A percentile compares a stretch with the other conserved stretches of the same genome.
These are phyloP conservation scores for Tetrapisispora iriomotensis DNA, from an alignment of 805 yeast genomes.

Conservation along the genomic window DNA sequence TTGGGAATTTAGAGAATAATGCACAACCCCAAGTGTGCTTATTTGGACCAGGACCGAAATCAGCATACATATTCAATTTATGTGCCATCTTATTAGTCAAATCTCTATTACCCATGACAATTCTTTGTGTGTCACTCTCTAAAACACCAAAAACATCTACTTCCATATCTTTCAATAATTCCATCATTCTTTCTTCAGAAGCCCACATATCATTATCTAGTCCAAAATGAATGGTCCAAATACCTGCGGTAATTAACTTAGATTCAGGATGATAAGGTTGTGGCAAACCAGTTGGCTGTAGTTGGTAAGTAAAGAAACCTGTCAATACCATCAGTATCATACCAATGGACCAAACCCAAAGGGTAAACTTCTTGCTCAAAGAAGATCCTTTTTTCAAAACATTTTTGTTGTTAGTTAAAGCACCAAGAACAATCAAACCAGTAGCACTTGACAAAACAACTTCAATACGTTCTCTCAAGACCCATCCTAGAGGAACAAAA, in stretches of 20 bases:
- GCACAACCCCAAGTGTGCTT: slow-evolving; percentile 98
- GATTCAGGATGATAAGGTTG: slow-evolving; percentile 58
- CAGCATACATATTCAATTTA: slow-evolving; percentile 88
- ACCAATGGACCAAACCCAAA: slow-evolving; percentile 10
- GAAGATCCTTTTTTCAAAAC: slow-evolving; percentile 2
- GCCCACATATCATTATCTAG: slow-evolving; percentile 98
- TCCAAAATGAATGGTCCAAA: slow-evolving; percentile 98
- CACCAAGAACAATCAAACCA: slow-evolving; percentile 43
- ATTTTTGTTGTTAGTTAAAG: slow-evolving; percentile 17
- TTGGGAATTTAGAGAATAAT: slow-evolving; percentile 87
- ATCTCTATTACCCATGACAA: slow-evolving; percentile 92
- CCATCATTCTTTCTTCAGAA: slow-evolving; percentile 80
- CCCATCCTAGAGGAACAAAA: slow-evolving; percentile 89
- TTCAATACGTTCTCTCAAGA: slow-evolving; percentile 83
- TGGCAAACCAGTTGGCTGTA: slow-evolving; percentile 39
- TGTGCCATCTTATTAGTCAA: slow-evolving; percentile 85
- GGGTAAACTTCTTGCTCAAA: slow-evolving; percentile 10
- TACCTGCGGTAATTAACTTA: slow-evolving; percentile 80
- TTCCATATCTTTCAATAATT: slow-evolving; percentile 74
- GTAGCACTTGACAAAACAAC: slow-evolving; percentile 53
- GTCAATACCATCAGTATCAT: slow-evolving; percentile 11
- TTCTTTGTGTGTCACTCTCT: slow-evolving; percentile 88
- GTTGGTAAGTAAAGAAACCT: slow-evolving; percentile 17
- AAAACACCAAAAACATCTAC: slow-evolving; percentile 83
- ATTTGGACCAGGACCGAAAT: slow-evolving; percentile 96